These are phyloP conservation scores for Saccharomycopsis selenospora DNA, from an alignment of 805 yeast genomes.

Conservation along the genomic window DNA sequence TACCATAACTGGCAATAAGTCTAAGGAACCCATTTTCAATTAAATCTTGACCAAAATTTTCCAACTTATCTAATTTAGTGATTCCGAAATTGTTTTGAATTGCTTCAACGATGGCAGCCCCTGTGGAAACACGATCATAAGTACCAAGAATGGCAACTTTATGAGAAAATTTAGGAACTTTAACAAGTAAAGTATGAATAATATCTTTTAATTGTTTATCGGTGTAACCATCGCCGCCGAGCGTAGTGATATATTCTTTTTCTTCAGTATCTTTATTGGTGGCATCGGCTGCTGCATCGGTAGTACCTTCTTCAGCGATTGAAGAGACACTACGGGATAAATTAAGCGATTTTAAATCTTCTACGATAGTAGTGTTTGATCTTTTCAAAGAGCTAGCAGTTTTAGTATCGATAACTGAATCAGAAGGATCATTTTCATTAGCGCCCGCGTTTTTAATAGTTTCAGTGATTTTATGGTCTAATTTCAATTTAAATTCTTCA, in stretches of 20 bases:
- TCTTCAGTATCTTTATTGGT: slow-evolving; percentile 25
- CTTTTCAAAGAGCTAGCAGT: slow-evolving; percentile 13
- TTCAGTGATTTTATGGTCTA: slow-evolving; percentile 34
- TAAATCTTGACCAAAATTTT: slow-evolving; percentile 66
- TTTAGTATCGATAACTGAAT: slow-evolving; percentile 14
- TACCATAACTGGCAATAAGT: slow-evolving; percentile 55
- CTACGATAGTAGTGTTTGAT: slow-evolving; percentile 21
- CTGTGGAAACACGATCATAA: slow-evolving; percentile 54
- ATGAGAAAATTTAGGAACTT: slow-evolving; percentile 46
- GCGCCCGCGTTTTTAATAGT: slow-evolving; percentile 6
- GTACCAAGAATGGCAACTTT: slow-evolving; percentile 66
- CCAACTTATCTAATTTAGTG: slow-evolving; percentile 49
- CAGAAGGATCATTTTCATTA: slow-evolving; percentile 3
- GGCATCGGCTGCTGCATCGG: slow-evolving; percentile 22
- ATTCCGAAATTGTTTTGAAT: slow-evolving; percentile 40
- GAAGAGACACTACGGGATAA: slow-evolving; percentile 20
- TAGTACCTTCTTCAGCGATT: slow-evolving; percentile 16
- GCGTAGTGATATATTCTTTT: slow-evolving; percentile 24
- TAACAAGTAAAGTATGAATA: slow-evolving; percentile 35
- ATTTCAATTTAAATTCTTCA: slow-evolving; percentile 53
- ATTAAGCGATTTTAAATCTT: slow-evolving; percentile 19
- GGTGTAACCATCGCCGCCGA: slow-evolving; percentile 34
- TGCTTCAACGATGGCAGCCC: slow-evolving; percentile 56
- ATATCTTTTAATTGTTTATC: slow-evolving; percentile 37
- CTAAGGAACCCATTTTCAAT: slow-evolving; percentile 53